Conservation (phyloP, 129 eudicot genomes). For the Tagetes patula region DNA sequence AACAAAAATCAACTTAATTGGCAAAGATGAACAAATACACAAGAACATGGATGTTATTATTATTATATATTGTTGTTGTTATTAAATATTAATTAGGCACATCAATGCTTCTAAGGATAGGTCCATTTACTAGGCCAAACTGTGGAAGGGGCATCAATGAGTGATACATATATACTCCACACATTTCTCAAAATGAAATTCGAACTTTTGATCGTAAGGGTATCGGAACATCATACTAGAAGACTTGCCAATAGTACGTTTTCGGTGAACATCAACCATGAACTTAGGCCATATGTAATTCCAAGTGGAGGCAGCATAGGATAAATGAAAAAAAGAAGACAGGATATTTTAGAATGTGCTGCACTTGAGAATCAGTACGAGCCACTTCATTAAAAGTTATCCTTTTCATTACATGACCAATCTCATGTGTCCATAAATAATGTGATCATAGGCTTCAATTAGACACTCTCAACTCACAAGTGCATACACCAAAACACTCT, state of each 20-base stretch:
- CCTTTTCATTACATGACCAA: conserved; percentile 39
- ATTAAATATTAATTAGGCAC: not conserved
- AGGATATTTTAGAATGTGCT: conserved; percentile 83
- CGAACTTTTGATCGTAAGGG: conserved; percentile 24
- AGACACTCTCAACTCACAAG: conserved; percentile 39
- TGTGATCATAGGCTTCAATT: conserved; percentile 37
- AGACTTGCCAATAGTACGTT: conserved; percentile 21
- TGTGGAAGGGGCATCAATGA: conserved; percentile 20
- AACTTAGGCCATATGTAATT: conserved; percentile 28
- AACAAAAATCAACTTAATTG: not conserved
- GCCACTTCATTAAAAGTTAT: conserved; percentile 44
- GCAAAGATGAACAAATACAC: not conserved
- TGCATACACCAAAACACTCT: conserved; percentile 15
- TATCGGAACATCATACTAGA: conserved; percentile 29
- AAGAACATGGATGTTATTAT: conserved; percentile 17
- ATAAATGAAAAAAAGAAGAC: conserved; percentile 40
- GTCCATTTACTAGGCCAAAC: conserved; percentile 19
- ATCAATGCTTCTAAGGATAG: not conserved
- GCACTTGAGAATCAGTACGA: conserved; percentile 44
- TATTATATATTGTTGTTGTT: not conserved
- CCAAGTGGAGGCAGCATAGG: conserved; percentile 83
- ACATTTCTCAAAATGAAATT: conserved; percentile 22
- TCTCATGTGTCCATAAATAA: conserved; percentile 53
- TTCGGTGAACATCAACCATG: conserved; percentile 31
- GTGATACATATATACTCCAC: conserved; percentile 25